A percentile compares a stretch with the other conserved stretches of the same genome.
Evolutionary conservation across 306 rosid genomes (phyloP).

Genomic region (Begonia fuchsioides): DNA sequence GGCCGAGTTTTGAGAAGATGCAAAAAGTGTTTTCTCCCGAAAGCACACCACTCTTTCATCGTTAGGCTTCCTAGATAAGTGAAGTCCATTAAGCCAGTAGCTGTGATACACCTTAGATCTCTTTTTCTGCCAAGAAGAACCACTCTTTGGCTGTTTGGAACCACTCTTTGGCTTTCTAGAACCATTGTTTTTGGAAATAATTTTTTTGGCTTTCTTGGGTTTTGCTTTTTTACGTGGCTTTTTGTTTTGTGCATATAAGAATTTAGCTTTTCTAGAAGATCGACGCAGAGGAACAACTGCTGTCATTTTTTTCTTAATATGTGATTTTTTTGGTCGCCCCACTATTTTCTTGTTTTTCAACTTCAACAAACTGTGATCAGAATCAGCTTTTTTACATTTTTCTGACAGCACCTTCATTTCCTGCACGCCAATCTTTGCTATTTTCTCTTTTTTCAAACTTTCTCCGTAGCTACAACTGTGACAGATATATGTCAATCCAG

Average conservation of each 20-base stretch:
- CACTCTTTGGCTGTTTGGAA: slow-evolving; percentile 30
- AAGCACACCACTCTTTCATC: slow-evolving; percentile 59
- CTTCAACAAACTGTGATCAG: slow-evolving; percentile 30
- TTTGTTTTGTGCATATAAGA: slow-evolving; percentile 40
- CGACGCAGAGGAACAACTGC: slow-evolving; percentile 74
- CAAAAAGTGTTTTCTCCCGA: slow-evolving; percentile 39
- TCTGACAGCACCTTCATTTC: slow-evolving; percentile 27
- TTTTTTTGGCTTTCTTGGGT: slow-evolving; percentile 32
- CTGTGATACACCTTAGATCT: slow-evolving; percentile 36
- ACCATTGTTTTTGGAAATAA: slow-evolving; percentile 37
- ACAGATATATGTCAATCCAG: slow-evolving; percentile 47
- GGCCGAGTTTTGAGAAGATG: slow-evolving; percentile 20
- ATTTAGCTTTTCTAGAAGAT: slow-evolving; percentile 67
- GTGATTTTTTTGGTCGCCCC: slow-evolving; percentile 31
- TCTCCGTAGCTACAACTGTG: slow-evolving; percentile 47
- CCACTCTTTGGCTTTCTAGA: too few relatives aligned
- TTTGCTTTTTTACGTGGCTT: slow-evolving; percentile 28
- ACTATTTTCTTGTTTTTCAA: slow-evolving; percentile 39
- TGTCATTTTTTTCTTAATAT: slow-evolving; percentile 27
- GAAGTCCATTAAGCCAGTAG: slow-evolving; percentile 87
- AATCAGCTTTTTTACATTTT: slow-evolving; percentile 25
- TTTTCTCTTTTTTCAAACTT: slow-evolving; percentile 3
- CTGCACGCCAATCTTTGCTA: slow-evolving; percentile 21
- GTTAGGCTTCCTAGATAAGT: slow-evolving; percentile 55
- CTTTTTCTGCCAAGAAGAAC: slow-evolving; percentile 29